Conservation (phyloP, 2,329 filamentous ascomycete species). For the Sclerotinia borealis region DNA sequence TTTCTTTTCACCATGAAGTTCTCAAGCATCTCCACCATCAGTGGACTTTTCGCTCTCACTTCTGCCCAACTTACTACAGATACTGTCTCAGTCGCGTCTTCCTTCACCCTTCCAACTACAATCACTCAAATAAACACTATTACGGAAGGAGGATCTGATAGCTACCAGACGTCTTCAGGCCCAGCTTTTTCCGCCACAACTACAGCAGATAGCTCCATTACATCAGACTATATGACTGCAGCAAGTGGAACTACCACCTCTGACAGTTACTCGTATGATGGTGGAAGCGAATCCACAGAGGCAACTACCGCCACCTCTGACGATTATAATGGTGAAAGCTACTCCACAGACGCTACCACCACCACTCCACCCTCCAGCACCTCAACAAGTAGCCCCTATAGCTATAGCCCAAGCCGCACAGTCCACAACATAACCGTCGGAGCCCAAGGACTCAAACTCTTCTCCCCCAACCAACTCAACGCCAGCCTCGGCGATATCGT, state of each 20-base stretch:
- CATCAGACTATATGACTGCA: not conserved
- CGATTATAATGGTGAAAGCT: not conserved
- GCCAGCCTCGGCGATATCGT: conserved; percentile 62
- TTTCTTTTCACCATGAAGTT: conserved; percentile 22
- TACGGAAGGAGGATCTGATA: not conserved
- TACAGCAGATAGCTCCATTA: not conserved
- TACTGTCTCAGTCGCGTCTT: not conserved
- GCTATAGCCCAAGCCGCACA: too few species aligned
- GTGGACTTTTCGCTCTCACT: conserved; percentile 14
- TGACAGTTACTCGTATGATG: not conserved
- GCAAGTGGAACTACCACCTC: not conserved
- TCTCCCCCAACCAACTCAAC: conserved; percentile 51
- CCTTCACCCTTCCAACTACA: not conserved
- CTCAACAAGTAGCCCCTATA: not conserved
- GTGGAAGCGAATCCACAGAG: conserved; percentile 8
- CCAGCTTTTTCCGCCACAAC: not conserved
- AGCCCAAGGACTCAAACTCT: conserved; percentile 30
- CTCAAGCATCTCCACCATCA: conserved; percentile 17
- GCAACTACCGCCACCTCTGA: not conserved
- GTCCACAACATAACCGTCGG: not conserved
- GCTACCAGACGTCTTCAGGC: not conserved
- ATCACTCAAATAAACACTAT: not conserved
- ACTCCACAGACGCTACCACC: conserved; percentile 4
- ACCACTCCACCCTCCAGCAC: not conserved
- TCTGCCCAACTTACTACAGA: conserved; percentile 15